Evolutionary conservation across 257 asterid genomes (phyloP).

Genomic region (Primulina huaijiensis): DNA sequence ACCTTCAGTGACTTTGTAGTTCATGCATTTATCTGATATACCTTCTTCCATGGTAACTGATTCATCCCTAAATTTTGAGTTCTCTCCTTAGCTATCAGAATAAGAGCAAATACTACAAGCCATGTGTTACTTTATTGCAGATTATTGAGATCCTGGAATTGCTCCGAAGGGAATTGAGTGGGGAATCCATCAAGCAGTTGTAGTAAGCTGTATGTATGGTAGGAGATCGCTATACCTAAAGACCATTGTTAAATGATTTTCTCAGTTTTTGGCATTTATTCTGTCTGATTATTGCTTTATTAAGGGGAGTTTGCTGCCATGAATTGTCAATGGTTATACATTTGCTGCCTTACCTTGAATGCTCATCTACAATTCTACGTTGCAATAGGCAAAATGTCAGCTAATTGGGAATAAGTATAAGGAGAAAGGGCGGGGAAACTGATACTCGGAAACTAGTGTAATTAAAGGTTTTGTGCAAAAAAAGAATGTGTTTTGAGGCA

Average conservation of each 20-base stretch:
- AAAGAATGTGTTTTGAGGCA: not conserved
- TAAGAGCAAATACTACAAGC: not conserved
- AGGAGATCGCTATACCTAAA: slow-evolving; percentile 17
- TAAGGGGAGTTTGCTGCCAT: slow-evolving; percentile 1
- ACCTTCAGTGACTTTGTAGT: not conserved
- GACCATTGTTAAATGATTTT: slow-evolving; percentile 5
- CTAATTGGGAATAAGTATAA: not conserved
- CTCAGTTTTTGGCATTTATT: slow-evolving; percentile 1
- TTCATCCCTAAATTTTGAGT: not conserved
- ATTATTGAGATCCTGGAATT: slow-evolving; percentile 71
- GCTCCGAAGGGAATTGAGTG: slow-evolving; percentile 75
- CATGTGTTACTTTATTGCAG: slow-evolving; percentile 35
- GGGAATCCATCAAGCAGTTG: slow-evolving; percentile 49
- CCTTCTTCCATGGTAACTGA: slow-evolving; percentile 5
- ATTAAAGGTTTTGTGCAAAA: not conserved
- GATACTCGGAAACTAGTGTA: not conserved
- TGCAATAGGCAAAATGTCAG: not conserved
- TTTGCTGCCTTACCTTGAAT: not conserved
- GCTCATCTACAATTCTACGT: not conserved
- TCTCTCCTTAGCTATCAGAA: not conserved
- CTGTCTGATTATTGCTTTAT: not conserved
- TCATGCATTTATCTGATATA: not conserved
- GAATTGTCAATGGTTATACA: not conserved
- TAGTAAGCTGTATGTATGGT: slow-evolving; percentile 33
- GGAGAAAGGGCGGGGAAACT: not conserved